Evolutionary conservation across 2,329 filamentous ascomycete genomes (phyloP), one percentile per base, ranked within the genome.

Genomic region (Arthrobotrys musiformis): DNA sequence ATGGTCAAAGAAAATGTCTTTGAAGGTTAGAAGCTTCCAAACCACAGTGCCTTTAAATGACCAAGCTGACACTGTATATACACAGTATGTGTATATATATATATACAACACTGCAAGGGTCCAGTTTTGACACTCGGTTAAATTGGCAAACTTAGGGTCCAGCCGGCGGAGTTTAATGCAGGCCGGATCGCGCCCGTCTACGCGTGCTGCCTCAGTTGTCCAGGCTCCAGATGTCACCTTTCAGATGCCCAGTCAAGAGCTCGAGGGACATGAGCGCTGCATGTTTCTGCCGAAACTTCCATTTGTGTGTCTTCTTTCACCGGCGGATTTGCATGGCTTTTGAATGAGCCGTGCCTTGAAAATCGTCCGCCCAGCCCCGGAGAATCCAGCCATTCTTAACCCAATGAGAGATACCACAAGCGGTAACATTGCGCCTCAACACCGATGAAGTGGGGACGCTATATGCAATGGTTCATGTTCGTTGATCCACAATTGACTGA

Each of bases 391-490:
- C 64, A 28, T 28, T 54, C 17, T n/a, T 46, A 50, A 33, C 30
- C 70, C 54, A 26, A 17, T 75, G 69, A 15, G 35, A 58, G 56
- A 69, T 64, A 33, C 17, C 24, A n/a, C 37, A 75, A 28, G 37
- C 70, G 70, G 64, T 54, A 9, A 37, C 35, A 60, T 48, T 24
- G 54, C 54, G 70, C 60, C 61, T 37, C 70, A 68, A 62, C 70
- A 54, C 40, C 40, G 48, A 54, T 7, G 1, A 13, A 46, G 70
- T 74, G 62, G 70, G 48, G 54, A 44, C 62, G 33, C 42, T 33
- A 26, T 33, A 33, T 63, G 30, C 42, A 44, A 60, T 48, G 30
- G 30, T 52, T 44, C 44, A 44, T 50, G 52, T 35, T 8, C 15
- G 15, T 24, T 24, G 46, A 19, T 35, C 52, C 66, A 69, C 33